These are phyloP conservation scores for Geosiphon pyriformis DNA, from an alignment of 192 early-diverging fungal genomes.

Conservation along the genomic window DNA sequence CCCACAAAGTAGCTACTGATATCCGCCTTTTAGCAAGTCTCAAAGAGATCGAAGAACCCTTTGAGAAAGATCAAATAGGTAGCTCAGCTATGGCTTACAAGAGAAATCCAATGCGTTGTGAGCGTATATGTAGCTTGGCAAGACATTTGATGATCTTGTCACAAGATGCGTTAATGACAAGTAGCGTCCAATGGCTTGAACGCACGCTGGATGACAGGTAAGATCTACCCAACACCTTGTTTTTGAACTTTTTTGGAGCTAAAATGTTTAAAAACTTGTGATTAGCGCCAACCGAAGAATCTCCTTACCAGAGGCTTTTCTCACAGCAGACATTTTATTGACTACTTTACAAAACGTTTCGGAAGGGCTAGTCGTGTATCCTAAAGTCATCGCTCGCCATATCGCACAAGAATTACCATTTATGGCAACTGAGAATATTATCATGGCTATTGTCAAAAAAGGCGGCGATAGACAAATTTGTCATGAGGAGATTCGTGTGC, in stretches of 20 bases:
- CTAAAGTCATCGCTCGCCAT: constrained; percentile 84
- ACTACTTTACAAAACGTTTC: constrained; percentile 94
- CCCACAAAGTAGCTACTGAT: constrained; percentile 96
- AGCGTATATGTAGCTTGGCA: constrained; percentile 91
- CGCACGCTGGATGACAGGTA: constrained; percentile 92
- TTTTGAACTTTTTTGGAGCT: neutral
- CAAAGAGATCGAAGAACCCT: constrained; percentile 99
- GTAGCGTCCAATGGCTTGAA: constrained; percentile 94
- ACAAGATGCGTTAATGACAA: constrained; percentile 82
- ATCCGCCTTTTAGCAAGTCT: constrained; percentile 91
- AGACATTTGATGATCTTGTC: constrained; percentile 92
- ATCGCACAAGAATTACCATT: constrained; percentile 95
- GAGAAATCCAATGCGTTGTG: constrained; percentile 99
- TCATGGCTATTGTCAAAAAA: constrained; percentile 98
- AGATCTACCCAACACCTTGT: neutral
- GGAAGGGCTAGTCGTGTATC: constrained; percentile 96
- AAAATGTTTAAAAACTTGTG: constrained; percentile 1
- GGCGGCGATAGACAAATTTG: constrained; percentile 93
- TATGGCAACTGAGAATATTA: constrained; percentile 99
- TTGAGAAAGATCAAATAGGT: constrained; percentile 99
- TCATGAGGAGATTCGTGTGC: constrained; percentile 95
- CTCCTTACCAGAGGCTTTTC: constrained; percentile 91
- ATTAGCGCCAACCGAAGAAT: constrained; percentile 90
- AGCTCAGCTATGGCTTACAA: constrained; percentile 99
- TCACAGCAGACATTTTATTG: constrained; percentile 95